Percentiles rank a stretch among this genome's conserved stretches.
Evolutionary conservation across 2,329 filamentous ascomycete genomes (phyloP).

Genomic region (Raffaelea ambrosiae): DNA sequence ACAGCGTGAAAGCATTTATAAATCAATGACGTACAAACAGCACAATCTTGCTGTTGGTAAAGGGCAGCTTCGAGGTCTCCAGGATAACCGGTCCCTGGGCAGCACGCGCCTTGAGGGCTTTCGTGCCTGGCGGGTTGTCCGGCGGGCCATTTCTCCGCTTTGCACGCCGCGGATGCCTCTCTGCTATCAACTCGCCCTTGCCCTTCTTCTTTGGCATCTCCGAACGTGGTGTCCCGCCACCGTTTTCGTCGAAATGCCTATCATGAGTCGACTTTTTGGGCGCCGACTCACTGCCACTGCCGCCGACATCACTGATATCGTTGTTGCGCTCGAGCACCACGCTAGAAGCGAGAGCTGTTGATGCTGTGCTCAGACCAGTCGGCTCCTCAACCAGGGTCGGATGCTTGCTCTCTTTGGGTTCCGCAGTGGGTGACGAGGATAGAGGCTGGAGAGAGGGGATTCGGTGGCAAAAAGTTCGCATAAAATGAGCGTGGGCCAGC

Average conservation of each 20-base stretch:
- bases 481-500: slow-evolving; percentile 51
- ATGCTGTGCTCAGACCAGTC: slow-evolving; percentile 14
- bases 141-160: slow-evolving; percentile 25
- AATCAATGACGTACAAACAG: slow-evolving; percentile 28
- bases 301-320: neutral
- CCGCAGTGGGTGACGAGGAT: neutral
- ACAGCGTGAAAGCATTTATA: too few species aligned
- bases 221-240: slow-evolving; percentile 9
- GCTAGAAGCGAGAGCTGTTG: neutral
- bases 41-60: slow-evolving; percentile 19
- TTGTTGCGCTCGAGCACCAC: neutral
- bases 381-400: slow-evolving; percentile 19
- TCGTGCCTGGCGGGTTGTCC: slow-evolving; percentile 25
- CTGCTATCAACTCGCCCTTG: slow-evolving; percentile 25
- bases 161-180: slow-evolving; percentile 24
- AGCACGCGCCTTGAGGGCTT: slow-evolving; percentile 17
- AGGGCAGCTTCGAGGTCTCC: slow-evolving; percentile 20
- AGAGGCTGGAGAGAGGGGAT: slow-evolving; percentile 26
- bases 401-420: slow-evolving; percentile 22
- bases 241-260: slow-evolving; percentile 10
- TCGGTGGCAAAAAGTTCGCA: slow-evolving; percentile 50
- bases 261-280: slow-evolving; percentile 14
- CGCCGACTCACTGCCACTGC: slow-evolving; percentile 2
- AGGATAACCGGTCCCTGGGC: slow-evolving; percentile 14
- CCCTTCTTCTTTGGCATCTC: slow-evolving; percentile 24